Evolutionary conservation across 2,329 filamentous ascomycete genomes (phyloP), one percentile per base, ranked within the genome.

Genomic region (Exophiala aquamarina): DNA sequence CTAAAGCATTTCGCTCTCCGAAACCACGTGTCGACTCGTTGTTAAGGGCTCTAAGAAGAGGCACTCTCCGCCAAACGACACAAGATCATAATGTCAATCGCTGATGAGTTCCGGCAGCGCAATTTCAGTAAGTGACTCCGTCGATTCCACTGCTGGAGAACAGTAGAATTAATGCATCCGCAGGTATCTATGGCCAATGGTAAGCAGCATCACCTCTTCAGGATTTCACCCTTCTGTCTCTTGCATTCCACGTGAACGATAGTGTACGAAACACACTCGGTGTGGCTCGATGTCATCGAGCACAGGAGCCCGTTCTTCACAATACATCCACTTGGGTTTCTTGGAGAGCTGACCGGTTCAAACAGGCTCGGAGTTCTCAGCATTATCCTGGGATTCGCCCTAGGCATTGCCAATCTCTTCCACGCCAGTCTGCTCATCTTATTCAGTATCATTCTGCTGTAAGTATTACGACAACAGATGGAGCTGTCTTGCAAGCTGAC

Each of bases 121-220:
- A 84, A 84, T 70, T 84, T 84, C 73, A 83, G 81, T 83, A 70
- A 69, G 79, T 65, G 38, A 9, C 47, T 37, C 43, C 40, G 49
- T 49, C 13, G 5, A 5, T 36, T 41, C 55, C 46, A 49, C 57
- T 10, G 32, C 18, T 20, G 5, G 32, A n/a, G 9, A 14, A 14
- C 26, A 19, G 11, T 9, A 31, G 35, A 38, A 42, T 39, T 45
- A 38, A 28, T 13, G 14, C 33, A 31, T 10, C 55, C 61, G 54
- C 54, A 84, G 81, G 81, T 69, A 84, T 84, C 66, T 84, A 84
- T 65, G 81, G 79, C 60, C 81, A 84, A 81, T 84, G 81, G 81
- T 84, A 63, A 69, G 77, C 35, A 52, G 10, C 28, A 10, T 21
- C 40, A 10, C 28, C 26, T 9, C 17, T 11, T 15, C 26, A n/a